Conservation (phyloP, 73 alveolate genomes). For the Paramecium tetraurelia region DNA sequence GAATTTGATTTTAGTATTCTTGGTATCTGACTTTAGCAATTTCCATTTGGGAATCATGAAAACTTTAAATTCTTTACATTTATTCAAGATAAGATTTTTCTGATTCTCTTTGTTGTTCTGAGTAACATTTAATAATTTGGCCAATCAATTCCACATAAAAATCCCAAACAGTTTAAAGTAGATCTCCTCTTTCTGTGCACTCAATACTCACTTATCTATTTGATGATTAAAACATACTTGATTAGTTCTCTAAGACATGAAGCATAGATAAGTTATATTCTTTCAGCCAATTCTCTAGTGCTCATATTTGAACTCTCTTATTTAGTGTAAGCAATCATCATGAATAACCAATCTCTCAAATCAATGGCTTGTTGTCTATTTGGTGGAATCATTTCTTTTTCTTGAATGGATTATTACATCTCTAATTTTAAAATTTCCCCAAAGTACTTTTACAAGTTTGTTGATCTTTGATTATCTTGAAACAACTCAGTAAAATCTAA, state of each 20-base stretch:
- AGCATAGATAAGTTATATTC: slow-evolving; percentile 6
- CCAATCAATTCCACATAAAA: slow-evolving; percentile 17
- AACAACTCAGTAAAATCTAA: background rate
- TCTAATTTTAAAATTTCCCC: slow-evolving; percentile 25
- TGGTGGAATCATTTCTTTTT: slow-evolving; percentile 40
- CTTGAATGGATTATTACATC: background rate
- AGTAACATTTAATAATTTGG: background rate
- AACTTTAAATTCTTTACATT: background rate
- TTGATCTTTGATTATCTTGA: background rate
- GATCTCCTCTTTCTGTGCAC: slow-evolving; percentile 46
- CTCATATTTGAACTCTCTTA: background rate
- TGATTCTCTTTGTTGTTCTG: background rate
- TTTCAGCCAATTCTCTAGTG: slow-evolving; percentile 31
- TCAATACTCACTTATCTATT: slow-evolving; percentile 37
- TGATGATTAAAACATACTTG: background rate
- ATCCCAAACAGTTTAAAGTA: slow-evolving; percentile 25
- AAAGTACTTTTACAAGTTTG: background rate
- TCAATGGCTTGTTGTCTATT: slow-evolving; percentile 29
- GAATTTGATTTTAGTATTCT: background rate
- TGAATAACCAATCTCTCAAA: slow-evolving; percentile 19
- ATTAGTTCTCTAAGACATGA: slow-evolving; percentile 31
- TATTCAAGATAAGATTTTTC: background rate
- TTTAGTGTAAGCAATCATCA: slow-evolving; percentile 18
- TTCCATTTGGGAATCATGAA: background rate
- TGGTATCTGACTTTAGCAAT: background rate